Base-by-base conservation (phyloP, 176 grass and related monocot genomes). In the Echinochloa phyllopogon region DNA sequence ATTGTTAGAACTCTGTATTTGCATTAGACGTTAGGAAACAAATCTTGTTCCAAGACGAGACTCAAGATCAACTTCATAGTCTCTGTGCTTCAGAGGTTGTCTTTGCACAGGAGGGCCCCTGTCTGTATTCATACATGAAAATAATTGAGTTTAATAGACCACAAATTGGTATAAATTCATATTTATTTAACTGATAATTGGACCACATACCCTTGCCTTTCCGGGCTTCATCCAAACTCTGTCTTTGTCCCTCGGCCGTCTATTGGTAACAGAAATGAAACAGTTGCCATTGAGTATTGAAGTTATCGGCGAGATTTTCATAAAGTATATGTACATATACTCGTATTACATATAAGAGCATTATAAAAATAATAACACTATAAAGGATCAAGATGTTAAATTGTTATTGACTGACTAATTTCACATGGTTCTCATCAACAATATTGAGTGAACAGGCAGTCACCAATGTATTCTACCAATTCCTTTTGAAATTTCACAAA, bases 31-130 rank as follows among this genome's bases (percentile, higher is more conserved):
- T 5, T 37, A 74, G 44, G 49, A 29, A 80, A 40, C 17, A 18
- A 27, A 58, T 60, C 14, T 79, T 50, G 41, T n/a, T n/a, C 96
- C 96, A n/a, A 99, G 88, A 76, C 96, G 93, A 65, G 93, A 96
- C 78, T 99, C 93, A 53, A 96, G 96, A 72, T 99, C 96, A 77
- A 99, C 93, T 80, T 99, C 96, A 92, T 96, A 99, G 85, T 99
- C 93, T 79, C 96, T 91, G 72, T 96, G 96, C 79, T 99, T 96
- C 86, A 99, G 83, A 51, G 93, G 96, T 74, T 99, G 89, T 77
- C 96, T 94, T 91, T 99, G 96, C 62, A 96, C 91, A 76, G 90
- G 90, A 87, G 93, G 94, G 44, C 64, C 93, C 83, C 89, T 98
- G 2, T 89, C 96, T 99, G 59, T 21, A 60, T 83, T 17, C 17